phyloP scores from a whole-genome alignment of 345 rosid species.

The Populus pruinosa region DNA sequence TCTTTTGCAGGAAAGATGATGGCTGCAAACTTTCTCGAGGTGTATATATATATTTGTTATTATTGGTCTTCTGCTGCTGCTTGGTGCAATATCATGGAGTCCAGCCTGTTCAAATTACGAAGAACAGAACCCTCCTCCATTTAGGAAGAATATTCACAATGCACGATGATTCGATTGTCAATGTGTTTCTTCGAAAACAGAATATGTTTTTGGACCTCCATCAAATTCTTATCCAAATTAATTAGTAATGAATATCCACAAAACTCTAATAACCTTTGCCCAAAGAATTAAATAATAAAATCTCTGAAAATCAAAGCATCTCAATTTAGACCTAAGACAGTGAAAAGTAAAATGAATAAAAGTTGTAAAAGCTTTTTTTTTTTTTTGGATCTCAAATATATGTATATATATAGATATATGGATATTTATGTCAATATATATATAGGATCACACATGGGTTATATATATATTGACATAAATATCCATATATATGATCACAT shows the following conservation, averaged over 20 bases:
- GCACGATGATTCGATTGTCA: constrained; percentile 9
- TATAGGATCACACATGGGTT: too few species aligned
- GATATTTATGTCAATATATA: not conserved
- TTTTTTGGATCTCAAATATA: not conserved
- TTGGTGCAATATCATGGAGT: constrained; percentile 70
- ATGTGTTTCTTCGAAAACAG: constrained; percentile 12
- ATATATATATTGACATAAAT: not conserved
- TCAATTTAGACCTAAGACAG: constrained; percentile 1
- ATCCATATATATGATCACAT: not conserved
- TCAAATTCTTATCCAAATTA: not conserved
- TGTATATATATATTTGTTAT: constrained; percentile 72
- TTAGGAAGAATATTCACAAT: constrained; percentile 41
- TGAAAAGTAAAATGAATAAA: not conserved
- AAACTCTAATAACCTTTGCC: not conserved
- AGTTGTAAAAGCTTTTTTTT: not conserved
- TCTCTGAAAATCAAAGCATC: not conserved
- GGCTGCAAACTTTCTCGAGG: constrained; percentile 91
- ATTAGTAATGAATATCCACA: not conserved
- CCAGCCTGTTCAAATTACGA: constrained; percentile 4
- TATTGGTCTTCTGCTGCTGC: constrained; percentile 89
- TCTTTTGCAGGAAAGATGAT: constrained; percentile 88
- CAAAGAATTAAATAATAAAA: not conserved
- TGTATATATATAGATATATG: not conserved
- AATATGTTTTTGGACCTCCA: constrained; percentile 12
- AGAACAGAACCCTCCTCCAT: constrained; percentile 13